These are phyloP conservation scores for Fusarium robinianum DNA, from an alignment of 2,329 filamentous ascomycete genomes.

Conservation along the genomic window DNA sequence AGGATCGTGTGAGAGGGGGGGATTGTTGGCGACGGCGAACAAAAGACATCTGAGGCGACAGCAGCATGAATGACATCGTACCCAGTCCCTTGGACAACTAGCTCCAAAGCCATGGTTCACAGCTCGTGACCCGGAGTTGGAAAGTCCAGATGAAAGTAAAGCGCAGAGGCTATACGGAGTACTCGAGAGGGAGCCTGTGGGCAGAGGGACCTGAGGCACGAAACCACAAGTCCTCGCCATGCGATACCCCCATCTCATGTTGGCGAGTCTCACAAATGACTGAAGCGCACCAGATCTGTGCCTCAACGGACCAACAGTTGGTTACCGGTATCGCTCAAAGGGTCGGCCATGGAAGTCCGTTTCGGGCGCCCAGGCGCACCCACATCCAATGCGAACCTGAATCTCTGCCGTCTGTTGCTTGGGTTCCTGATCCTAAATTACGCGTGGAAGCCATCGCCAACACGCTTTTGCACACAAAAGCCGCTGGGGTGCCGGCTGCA, in stretches of 20 bases:
- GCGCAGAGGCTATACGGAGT: neutral
- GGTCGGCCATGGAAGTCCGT: neutral
- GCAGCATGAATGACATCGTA: too few species aligned
- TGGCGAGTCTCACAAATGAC: neutral
- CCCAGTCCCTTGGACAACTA: neutral
- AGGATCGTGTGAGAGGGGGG: conserved; percentile 8
- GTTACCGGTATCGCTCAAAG: neutral
- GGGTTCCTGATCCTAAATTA: conserved; percentile 4
- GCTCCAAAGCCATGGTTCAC: conserved; percentile 20
- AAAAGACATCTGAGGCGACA: neutral
- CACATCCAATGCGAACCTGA: too few species aligned
- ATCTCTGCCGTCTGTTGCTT: neutral
- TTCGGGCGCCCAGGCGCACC: neutral
- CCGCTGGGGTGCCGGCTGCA: conserved; percentile 14
- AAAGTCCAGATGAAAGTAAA: neutral
- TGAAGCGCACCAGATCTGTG: neutral
- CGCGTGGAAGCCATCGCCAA: neutral
- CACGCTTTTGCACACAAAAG: conserved; percentile 1
- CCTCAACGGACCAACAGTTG: neutral
- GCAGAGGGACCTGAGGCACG: conserved; percentile 3
- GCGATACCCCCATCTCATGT: conserved; percentile 9
- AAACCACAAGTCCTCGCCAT: conserved; percentile 16
- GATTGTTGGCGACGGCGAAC: conserved; percentile 3
- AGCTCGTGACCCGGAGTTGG: too few species aligned
- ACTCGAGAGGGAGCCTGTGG: conserved; percentile 3